Percentiles rank a stretch among this genome's conserved stretches.
Evolutionary conservation across 2,329 filamentous ascomycete species (phyloP).

Genomic region (Neopestalotiopsis sp.): DNA sequence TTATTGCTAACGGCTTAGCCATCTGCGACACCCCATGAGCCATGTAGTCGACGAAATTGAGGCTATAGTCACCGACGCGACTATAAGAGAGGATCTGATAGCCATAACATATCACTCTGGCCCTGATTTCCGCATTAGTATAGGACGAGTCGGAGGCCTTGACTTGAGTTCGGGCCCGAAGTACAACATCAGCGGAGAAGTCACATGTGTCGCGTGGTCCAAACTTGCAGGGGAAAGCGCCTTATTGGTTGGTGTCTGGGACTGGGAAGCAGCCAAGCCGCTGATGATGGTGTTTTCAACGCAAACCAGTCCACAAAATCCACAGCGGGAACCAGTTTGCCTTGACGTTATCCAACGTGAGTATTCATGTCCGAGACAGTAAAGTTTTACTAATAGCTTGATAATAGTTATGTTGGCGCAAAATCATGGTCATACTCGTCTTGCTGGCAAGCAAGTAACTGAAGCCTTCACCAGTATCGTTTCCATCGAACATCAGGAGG

Average conservation of each 20-base stretch:
- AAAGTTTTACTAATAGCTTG: neutral
- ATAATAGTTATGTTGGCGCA: neutral
- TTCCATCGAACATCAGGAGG: conserved; percentile 32
- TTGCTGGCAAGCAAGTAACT: conserved; percentile 17
- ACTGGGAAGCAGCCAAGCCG: conserved; percentile 23
- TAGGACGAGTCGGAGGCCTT: conserved; percentile 42
- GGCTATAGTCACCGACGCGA: conserved; percentile 47
- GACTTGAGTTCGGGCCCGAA: conserved; percentile 33
- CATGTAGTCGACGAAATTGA: conserved; percentile 36
- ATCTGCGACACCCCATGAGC: conserved; percentile 34
- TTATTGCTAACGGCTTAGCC: conserved; percentile 28
- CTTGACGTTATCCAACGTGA: conserved; percentile 23
- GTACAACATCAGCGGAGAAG: conserved; percentile 48
- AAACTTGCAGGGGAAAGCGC: conserved; percentile 22
- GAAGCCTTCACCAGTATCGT: conserved; percentile 55
- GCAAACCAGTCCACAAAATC: conserved; percentile 6
- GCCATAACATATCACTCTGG: conserved; percentile 47
- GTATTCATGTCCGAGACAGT: neutral
- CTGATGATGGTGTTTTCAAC: conserved; percentile 27
- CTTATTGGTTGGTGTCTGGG: conserved; percentile 31
- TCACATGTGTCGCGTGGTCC: conserved; percentile 49
- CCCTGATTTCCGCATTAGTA: conserved; percentile 43
- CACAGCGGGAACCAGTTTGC: conserved; percentile 15
- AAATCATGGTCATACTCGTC: neutral
- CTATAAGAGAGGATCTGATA: conserved; percentile 41